A percentile compares a stretch with the other conserved stretches of the same genome.
These are phyloP conservation scores for Pyrenochaeta sp. DNA, from an alignment of 2,329 filamentous ascomycete genomes.

Conservation along the genomic window DNA sequence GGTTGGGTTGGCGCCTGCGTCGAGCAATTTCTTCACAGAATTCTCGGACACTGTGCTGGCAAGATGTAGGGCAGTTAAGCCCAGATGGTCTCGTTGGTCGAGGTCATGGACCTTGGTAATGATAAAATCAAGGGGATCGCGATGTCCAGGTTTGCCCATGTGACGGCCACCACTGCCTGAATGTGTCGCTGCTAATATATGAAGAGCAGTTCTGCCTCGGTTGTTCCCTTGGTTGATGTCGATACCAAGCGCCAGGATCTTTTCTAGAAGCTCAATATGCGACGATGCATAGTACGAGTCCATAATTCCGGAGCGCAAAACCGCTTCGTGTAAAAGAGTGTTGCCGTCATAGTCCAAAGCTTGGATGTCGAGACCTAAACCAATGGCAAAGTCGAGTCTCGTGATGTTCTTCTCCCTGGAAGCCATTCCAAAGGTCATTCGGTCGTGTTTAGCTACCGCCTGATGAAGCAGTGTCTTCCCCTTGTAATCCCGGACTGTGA, in stretches of 20 bases:
- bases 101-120: background rate
- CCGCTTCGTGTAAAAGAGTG: slow-evolving; percentile 8
- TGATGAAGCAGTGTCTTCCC: slow-evolving; percentile 3
- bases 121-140: background rate
- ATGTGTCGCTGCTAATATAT: slow-evolving; percentile 12
- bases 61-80: slow-evolving; percentile 24
- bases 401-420: background rate
- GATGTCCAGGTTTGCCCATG: background rate
- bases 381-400: slow-evolving; percentile 18
- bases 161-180: background rate
- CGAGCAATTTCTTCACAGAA: slow-evolving; percentile 40
- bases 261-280: background rate
- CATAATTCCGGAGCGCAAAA: background rate
- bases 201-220: slow-evolving; percentile 31
- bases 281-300: background rate
- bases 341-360: slow-evolving; percentile 4
- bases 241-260: background rate
- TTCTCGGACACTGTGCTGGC: slow-evolving; percentile 25
- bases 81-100: slow-evolving; percentile 13
- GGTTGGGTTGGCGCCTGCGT: slow-evolving; percentile 48
- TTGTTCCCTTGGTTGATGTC: slow-evolving; percentile 13
- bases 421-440: background rate
- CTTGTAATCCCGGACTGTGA: slow-evolving; percentile 2
- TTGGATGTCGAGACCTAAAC: slow-evolving; percentile 24
- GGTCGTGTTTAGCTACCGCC: background rate